Conservation (phyloP, 345 rosid species). For the Sonneratia caseolaris region DNA sequence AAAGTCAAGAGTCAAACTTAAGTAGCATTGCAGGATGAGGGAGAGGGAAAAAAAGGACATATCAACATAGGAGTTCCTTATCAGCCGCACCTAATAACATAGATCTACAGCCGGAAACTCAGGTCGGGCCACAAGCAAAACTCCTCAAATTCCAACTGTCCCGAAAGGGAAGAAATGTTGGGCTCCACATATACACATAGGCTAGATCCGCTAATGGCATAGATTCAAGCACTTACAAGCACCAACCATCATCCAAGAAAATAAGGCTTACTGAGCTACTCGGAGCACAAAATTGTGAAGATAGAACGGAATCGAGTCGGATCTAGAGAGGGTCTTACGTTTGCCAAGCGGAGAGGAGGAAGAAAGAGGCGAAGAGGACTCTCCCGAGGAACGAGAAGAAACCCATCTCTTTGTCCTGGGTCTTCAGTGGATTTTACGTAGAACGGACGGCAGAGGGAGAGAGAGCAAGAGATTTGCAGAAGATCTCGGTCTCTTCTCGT, state of each 20-base stretch:
- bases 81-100: neutral
- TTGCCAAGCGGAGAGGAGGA: constrained; percentile 91
- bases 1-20: neutral
- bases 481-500: constrained; percentile 9
- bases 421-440: neutral
- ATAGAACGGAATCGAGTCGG: neutral
- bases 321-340: constrained; percentile 33
- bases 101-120: neutral
- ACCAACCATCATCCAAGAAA: neutral
- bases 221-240: neutral
- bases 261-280: neutral
- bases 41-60: too few relatives aligned
- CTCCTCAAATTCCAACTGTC: neutral
- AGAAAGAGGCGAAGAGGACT: constrained; percentile 79
- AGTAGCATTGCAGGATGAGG: neutral
- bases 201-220: neutral
- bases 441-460: neutral
- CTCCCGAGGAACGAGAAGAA: constrained; percentile 86
- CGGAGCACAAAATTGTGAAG: neutral
- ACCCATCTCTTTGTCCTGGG: constrained; percentile 42
- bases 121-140: neutral
- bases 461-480: constrained; percentile 1
- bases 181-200: too few relatives aligned
- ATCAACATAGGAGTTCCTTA: neutral
- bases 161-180: neutral